Evolutionary conservation across 2,329 filamentous ascomycete genomes (phyloP), one percentile per base, ranked within the genome.

Genomic region (Sarocladiaceae sp.): DNA sequence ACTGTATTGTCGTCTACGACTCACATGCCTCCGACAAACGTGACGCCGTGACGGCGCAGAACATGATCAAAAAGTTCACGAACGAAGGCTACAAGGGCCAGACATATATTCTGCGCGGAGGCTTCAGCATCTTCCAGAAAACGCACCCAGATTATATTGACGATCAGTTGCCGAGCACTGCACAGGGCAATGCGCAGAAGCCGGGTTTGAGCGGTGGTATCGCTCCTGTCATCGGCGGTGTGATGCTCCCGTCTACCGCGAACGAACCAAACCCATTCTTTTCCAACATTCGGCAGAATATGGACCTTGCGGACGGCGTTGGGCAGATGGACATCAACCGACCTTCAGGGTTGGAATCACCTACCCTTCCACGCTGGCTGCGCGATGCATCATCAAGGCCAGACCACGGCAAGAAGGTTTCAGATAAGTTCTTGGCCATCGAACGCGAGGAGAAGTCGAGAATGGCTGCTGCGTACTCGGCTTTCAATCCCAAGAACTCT

Each of bases 261-360:
- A 81, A 80, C 48, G 78, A 80, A 1, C 74, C 81, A 0, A 95
- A 94, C 55, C 90, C 91, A 0, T 97, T 98, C 68, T 97, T 97
- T 62, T 82, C 82, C 49, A 97, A 96, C 51, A 97, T 98, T 54
- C 82, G 93, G 33, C 93, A 97, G 61, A 95, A 97, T 51, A 91
- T 94, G 79, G 93, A 97, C 58, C 72, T 98, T 15, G 84, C 94
- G 24, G 89, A 88, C 52, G 93, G 93, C 16, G 91, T 97, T 10
- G 93, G 93, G 0, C 90, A 95, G 55, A 80, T 82, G 55, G 74
- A 80, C n/a, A 58, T 80, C 5, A 55, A 60, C 2, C 58, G 75
- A 7, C 75, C 76, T 0, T 33, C 60, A 2, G 68, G 62, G n/a
- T 51, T 78, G 7, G 63, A 72, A 24, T 58, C 63, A 29, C 65